phyloP scores from a whole-genome alignment of 2,329 filamentous ascomycete species.

The Elsinoe ampelina region DNA sequence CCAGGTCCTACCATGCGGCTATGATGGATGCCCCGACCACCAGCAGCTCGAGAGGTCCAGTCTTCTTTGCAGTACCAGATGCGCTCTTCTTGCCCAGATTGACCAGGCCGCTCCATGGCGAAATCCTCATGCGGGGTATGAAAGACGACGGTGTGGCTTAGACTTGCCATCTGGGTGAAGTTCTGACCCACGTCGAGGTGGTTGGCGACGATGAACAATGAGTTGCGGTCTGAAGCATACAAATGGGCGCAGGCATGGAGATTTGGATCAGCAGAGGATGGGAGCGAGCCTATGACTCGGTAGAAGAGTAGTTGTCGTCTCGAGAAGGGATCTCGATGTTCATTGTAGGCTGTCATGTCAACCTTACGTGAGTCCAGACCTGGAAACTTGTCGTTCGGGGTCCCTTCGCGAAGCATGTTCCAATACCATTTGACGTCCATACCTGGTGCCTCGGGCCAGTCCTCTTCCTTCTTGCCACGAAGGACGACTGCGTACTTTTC shows the following conservation, averaged over 20 bases:
- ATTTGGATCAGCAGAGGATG: slow-evolving; percentile 34
- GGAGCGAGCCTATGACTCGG: slow-evolving; percentile 32
- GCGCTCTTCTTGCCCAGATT: slow-evolving; percentile 25
- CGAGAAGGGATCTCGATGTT: slow-evolving; percentile 28
- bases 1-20: slow-evolving; percentile 36
- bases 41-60: slow-evolving; percentile 35
- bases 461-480: slow-evolving; percentile 24
- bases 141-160: slow-evolving; percentile 42
- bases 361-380: slow-evolving; percentile 43
- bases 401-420: slow-evolving; percentile 26
- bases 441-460: slow-evolving; percentile 27
- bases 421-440: slow-evolving; percentile 31
- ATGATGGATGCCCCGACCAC: slow-evolving; percentile 39
- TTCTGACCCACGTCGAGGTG: slow-evolving; percentile 36
- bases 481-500: slow-evolving; percentile 29
- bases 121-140: slow-evolving; percentile 35
- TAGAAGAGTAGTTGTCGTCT: slow-evolving; percentile 38
- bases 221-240: slow-evolving; percentile 49
- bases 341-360: slow-evolving; percentile 44
- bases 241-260: slow-evolving; percentile 50
- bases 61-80: slow-evolving; percentile 44
- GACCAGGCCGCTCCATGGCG: slow-evolving; percentile 27
- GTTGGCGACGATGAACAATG: slow-evolving; percentile 43
- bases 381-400: slow-evolving; percentile 33
- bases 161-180: slow-evolving; percentile 36